Evolutionary conservation across 2,329 filamentous ascomycete species (phyloP).

Genomic region (Metarhizium sp.): DNA sequence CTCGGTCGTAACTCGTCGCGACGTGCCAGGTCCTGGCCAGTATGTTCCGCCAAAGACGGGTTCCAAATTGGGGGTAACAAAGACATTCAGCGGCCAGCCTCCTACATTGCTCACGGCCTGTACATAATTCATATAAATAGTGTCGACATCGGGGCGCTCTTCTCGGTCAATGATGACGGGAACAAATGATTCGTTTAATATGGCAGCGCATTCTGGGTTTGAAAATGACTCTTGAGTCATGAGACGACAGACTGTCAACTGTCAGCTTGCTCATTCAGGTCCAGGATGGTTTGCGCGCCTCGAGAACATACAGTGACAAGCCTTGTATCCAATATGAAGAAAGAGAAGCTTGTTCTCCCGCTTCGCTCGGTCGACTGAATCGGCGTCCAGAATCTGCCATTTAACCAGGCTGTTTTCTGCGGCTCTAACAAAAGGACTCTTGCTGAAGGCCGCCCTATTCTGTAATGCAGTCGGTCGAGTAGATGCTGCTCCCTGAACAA

Average conservation of each 20-base stretch:
- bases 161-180: constrained; percentile 91
- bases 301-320: constrained; percentile 72
- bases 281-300: constrained; percentile 7
- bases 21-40: constrained; percentile 72
- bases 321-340: constrained; percentile 87
- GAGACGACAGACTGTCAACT: constrained; percentile 62
- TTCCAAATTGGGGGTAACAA: constrained; percentile 84
- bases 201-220: constrained; percentile 66
- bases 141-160: constrained; percentile 86
- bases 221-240: constrained; percentile 91
- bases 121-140: constrained; percentile 97
- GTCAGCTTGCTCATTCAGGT: constrained; percentile 10
- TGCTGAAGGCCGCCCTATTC: constrained; percentile 27
- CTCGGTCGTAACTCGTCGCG: constrained; percentile 25
- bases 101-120: constrained; percentile 84
- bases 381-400: constrained; percentile 82
- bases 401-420: constrained; percentile 76
- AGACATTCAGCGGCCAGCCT: constrained; percentile 95
- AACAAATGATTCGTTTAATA: constrained; percentile 82
- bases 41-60: constrained; percentile 96
- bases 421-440: constrained; percentile 53
- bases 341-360: constrained; percentile 83
- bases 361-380: constrained; percentile 67
- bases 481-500: constrained; percentile 4
- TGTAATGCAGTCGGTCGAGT: constrained; percentile 16